Evolutionary conservation across 345 rosid species (phyloP).

Genomic region (Camelina hispida): DNA sequence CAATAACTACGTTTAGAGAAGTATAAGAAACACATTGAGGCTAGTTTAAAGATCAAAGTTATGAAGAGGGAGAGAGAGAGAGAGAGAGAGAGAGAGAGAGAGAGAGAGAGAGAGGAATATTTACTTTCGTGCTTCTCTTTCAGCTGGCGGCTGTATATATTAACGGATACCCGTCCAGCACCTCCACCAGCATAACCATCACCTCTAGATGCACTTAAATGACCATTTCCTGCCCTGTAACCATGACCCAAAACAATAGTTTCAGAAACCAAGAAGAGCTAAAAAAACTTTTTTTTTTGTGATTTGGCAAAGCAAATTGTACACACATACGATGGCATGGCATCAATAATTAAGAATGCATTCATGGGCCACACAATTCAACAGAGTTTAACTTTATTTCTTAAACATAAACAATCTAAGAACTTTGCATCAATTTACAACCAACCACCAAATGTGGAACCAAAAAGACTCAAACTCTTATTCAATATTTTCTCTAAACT

Average conservation of each 20-base stretch:
- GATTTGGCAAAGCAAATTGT: constrained; percentile 10
- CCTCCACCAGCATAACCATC: constrained; percentile 97
- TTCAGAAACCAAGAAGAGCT: constrained; percentile 9
- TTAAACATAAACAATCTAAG: constrained; percentile 23
- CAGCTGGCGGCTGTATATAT: constrained; percentile 84
- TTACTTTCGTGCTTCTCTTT: constrained; percentile 81
- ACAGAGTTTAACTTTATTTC: constrained; percentile 21
- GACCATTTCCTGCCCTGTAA: constrained; percentile 88
- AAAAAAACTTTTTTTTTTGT: background rate
- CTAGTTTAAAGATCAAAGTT: constrained; percentile 3
- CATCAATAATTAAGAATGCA: constrained; percentile 16
- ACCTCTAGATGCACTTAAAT: constrained; percentile 94
- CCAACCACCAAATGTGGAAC: constrained; percentile 31
- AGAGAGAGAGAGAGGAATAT: too few relatives aligned
- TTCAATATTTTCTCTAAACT: background rate
- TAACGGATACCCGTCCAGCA: constrained; percentile 88
- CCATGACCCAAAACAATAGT: constrained; percentile 42
- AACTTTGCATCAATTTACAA: constrained; percentile 20
- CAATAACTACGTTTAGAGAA: constrained; percentile 61
- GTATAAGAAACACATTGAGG: constrained; percentile 1
- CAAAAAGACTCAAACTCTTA: constrained; percentile 20
- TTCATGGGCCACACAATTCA: constrained; percentile 26
- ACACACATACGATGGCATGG: background rate
- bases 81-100: too few relatives aligned
- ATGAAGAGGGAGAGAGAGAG: constrained; percentile 13